Base-by-base conservation (phyloP, 768 basidiomycete genomes). In the Exidia glandulosa region DNA sequence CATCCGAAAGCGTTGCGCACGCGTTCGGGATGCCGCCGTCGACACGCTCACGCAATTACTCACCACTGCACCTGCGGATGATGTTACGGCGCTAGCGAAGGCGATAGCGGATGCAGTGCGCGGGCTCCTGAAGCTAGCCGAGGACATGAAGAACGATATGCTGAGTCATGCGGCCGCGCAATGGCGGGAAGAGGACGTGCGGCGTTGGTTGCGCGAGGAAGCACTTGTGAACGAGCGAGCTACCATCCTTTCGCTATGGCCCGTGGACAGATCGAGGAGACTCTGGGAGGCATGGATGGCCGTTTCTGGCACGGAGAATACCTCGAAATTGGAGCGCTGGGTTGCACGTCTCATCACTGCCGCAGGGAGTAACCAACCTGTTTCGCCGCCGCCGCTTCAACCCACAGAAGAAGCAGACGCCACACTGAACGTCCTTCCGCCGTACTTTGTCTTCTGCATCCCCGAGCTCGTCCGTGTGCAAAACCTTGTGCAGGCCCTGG, bases 111-210 rank as follows among this genome's bases (percentile, higher is more conserved):
- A 80, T 45, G 77, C 76, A 3, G 66, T 79, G 32, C 80, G 73
- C 61, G 72, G 73, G 2, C 77, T 82, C 48, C 65, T 88, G 5
- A 67, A 72, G 14, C 72, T 88, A 14, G 71, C 81, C 0, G 81
- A 85, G 45, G 69, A 73, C n/a, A 86, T 90, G 84, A 86, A 82
- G 67, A 73, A 78, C 31, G 88, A 89, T 65, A 74, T 89, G 34
- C 82, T 12, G 77, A 82, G 59, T 81, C 85, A 55, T 73, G 86
- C 12, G 67, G 88, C 1, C 86, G 85, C 23, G 75, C 75, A 36
- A 85, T 88, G 84, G 76, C 79, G 27, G 4, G 88, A 90, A 65
- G 67, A 73, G 36, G 80, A 90, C 58, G 75, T 88, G 29, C 69
- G 68, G 23, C 73, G 69, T 3, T 66, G 82, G 14, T 70, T 88